These are phyloP conservation scores for Chaetothyriales sp. DNA, from an alignment of 2,329 filamentous ascomycete species.

Conservation along the genomic window DNA sequence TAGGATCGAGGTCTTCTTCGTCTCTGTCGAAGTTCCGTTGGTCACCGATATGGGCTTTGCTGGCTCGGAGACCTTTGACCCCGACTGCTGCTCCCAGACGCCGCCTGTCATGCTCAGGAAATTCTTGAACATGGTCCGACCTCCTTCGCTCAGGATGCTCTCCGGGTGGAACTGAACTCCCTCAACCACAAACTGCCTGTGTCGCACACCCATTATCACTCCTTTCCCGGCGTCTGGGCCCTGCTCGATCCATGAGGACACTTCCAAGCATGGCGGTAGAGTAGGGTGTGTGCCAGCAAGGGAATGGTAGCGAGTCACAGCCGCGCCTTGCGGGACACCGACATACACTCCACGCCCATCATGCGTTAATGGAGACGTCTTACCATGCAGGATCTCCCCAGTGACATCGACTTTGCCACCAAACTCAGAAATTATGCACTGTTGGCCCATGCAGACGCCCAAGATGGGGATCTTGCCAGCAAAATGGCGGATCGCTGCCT, in stretches of 20 bases:
- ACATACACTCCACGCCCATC: conserved; percentile 85
- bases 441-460: conserved; percentile 98
- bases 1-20: conserved; percentile 71
- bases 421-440: conserved; percentile 91
- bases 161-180: conserved; percentile 97
- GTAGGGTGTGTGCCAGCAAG: conserved; percentile 82
- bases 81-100: conserved; percentile 48
- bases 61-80: conserved; percentile 6
- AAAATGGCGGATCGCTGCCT: conserved; percentile 80
- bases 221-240: conserved; percentile 61
- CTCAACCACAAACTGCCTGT: conserved; percentile 82
- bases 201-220: conserved; percentile 91
- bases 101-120: conserved; percentile 78
- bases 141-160: conserved; percentile 83
- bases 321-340: conserved; percentile 61
- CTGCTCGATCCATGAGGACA: conserved; percentile 75
- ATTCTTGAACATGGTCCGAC: conserved; percentile 79
- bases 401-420: conserved; percentile 83
- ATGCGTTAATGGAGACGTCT: conserved; percentile 81
- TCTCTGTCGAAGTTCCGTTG: conserved; percentile 17
- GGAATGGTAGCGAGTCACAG: conserved; percentile 91
- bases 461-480: conserved; percentile 87
- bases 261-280: conserved; percentile 68
- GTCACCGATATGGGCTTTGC: neutral
- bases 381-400: conserved; percentile 91